Evolutionary conservation across 2,329 filamentous ascomycete species (phyloP), one percentile per base, ranked within the genome.

Genomic region (Xylaria hypoxylon): DNA sequence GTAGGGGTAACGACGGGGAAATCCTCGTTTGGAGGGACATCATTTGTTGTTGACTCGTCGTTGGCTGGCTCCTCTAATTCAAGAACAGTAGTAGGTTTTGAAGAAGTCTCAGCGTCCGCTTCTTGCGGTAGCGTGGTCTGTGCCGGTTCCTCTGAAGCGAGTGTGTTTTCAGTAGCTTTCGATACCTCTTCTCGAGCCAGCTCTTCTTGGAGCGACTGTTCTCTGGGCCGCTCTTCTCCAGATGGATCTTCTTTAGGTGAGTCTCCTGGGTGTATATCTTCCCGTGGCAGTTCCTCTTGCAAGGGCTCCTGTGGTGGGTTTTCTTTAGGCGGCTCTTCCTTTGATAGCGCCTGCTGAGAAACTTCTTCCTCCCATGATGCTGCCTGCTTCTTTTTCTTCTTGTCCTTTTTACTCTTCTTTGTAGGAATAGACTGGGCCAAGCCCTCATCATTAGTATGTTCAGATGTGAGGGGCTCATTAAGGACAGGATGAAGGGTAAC

Each of bases 381-480:
- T 33, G 17, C 22, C 35, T 56, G 50, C 17, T 48, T 48, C 31
- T 73, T 69, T 56, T 69, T 67, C 33, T 75, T 73, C 64, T 75
- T 75, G 47, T 72, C 65, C 59, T 80, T 80, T 68, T 80, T 80
- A 40, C 71, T 72, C 64, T 78, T 65, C 53, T 74, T 74, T 60
- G 73, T 75, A 35, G 56, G 31, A 50, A 64, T 40, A 38, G 44
- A 33, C 44, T 71, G 69, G 31, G 60, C 50, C 8, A 42, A 5
- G 26, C 19, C n/a, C 31, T 63, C 45, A 11, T 62, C 45, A 26
- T 65, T 64, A 13, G 58, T 48, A 51, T 52, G 38, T n/a, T 67
- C 51, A 55, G 51, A 8, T 19, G 7, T 17, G 13, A 15, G 47
- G 0, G 13, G 28, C 2, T 62, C 51, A 1, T 22, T 17, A 6